Percentiles rank a stretch among this genome's conserved stretches.
phyloP scores from a whole-genome alignment of 2,329 filamentous ascomycete species.

The Phialocephala subalpina region DNA sequence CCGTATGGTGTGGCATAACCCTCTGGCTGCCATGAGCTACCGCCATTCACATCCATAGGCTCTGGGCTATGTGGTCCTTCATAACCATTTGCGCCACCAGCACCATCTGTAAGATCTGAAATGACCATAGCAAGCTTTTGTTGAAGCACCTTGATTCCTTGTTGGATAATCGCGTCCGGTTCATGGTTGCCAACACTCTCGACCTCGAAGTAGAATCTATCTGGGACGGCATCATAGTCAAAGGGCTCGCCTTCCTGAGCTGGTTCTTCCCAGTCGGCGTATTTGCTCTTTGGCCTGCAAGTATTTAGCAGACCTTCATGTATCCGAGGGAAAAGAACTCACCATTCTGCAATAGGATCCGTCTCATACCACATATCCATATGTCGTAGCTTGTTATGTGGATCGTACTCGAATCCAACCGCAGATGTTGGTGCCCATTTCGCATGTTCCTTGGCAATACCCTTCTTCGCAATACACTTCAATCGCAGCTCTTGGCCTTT shows the following conservation, averaged over 20 bases:
- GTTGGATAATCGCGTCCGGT: slow-evolving; percentile 87
- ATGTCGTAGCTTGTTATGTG: slow-evolving; percentile 93
- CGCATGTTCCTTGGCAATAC: slow-evolving; percentile 97
- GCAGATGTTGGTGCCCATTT: slow-evolving; percentile 96
- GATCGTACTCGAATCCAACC: slow-evolving; percentile 97
- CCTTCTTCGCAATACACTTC: slow-evolving; percentile 95
- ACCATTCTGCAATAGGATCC: slow-evolving; percentile 86
- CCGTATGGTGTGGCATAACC: slow-evolving; percentile 77
- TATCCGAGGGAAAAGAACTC: slow-evolving; percentile 46
- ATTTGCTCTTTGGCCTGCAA: slow-evolving; percentile 80
- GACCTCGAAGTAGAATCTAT: slow-evolving; percentile 91
- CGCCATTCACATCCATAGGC: slow-evolving; percentile 57
- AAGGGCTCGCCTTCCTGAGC: slow-evolving; percentile 85
- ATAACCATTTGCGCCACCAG: slow-evolving; percentile 61
- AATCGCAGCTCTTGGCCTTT: slow-evolving; percentile 90
- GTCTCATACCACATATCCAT: slow-evolving; percentile 95
- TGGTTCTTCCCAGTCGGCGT: slow-evolving; percentile 81
- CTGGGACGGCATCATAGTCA: slow-evolving; percentile 87
- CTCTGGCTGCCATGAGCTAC: slow-evolving; percentile 59
- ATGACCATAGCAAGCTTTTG: slow-evolving; percentile 88
- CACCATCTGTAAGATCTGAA: slow-evolving; percentile 65
- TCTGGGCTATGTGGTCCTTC: slow-evolving; percentile 72
- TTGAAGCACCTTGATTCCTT: slow-evolving; percentile 88
- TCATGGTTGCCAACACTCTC: slow-evolving; percentile 89
- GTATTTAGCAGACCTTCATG: slow-evolving; percentile 23